Evolutionary conservation across 2,329 filamentous ascomycete genomes (phyloP).

Genomic region (Teratosphaeria nubilosa): DNA sequence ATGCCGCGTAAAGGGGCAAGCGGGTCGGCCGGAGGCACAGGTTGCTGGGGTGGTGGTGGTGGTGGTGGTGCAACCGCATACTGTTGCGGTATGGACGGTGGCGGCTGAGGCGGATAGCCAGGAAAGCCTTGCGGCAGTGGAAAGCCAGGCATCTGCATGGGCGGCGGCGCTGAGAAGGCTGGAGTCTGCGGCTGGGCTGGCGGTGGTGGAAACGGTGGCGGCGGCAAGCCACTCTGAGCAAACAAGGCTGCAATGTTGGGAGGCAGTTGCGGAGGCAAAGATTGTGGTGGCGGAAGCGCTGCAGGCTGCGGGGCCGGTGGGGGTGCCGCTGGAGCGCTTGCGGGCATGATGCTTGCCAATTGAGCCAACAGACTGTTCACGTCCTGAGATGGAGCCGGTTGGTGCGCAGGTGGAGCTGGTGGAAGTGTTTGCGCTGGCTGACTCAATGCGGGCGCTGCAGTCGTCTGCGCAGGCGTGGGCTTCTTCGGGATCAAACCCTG

Average conservation of each 20-base stretch:
- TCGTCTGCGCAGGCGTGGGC: conserved; percentile 5
- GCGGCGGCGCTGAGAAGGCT: conserved; percentile 9
- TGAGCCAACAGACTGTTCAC: conserved; percentile 27
- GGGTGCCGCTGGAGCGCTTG: conserved; percentile 11
- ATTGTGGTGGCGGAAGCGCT: conserved; percentile 9
- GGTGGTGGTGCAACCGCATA: conserved; percentile 45
- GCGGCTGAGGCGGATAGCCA: conserved; percentile 21
- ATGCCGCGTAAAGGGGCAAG: conserved; percentile 21
- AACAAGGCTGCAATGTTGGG: conserved; percentile 18
- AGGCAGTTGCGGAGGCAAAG: conserved; percentile 12
- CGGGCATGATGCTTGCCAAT: conserved; percentile 20
- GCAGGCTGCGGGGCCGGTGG: conserved; percentile 9
- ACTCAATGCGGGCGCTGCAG: conserved; percentile 8
- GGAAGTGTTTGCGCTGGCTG: conserved; percentile 5
- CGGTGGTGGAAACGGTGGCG: conserved; percentile 4
- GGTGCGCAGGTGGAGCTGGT: conserved; percentile 6
- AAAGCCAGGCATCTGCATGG: conserved; percentile 7
- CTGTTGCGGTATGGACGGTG: conserved; percentile 24
- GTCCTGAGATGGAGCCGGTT: conserved; percentile 17
- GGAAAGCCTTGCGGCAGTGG: conserved; percentile 12
- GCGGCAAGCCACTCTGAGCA: conserved; percentile 11
- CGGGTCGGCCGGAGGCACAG: conserved; percentile 15
- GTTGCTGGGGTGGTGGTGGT: conserved; percentile 44
- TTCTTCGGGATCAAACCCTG: conserved; percentile 17
- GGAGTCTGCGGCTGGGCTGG: conserved; percentile 4